Evolutionary conservation across 2,329 filamentous ascomycete genomes (phyloP), one percentile per base, ranked within the genome.

Genomic region (Orbilia oligospora): DNA sequence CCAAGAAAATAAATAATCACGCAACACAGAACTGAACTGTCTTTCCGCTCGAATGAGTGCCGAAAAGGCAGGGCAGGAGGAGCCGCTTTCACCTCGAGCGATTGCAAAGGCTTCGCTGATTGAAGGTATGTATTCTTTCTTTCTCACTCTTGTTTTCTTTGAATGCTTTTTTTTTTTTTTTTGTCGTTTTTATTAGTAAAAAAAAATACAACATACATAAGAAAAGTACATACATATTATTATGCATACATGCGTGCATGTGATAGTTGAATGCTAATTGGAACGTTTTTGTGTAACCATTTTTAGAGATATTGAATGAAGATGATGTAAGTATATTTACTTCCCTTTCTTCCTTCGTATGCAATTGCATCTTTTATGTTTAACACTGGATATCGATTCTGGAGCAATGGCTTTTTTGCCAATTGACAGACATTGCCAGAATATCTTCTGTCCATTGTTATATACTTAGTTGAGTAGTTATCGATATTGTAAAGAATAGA

Each of bases 1-100:
- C 33, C 6, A 36, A 36, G 8, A 12, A 8, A 36, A 9, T n/a
- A n/a, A n/a, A n/a, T n/a, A n/a, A n/a, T 70, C 53, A 61, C 66
- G 51, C 69, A 72, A 72, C 69, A 49, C 69, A 20, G 24, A 65
- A 36, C 33, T 36, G 8, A 36, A 4, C 6, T 5, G 5, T 36
- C 27, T 6, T 30, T 6, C 49, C 36, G 36, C 24, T 56, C 46
- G 75, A 75, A 78, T 78, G 75, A 72, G 63, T 72, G 61, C 68
- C 44, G 75, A 77, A 68, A 71, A 58, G 61, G 30, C 56, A 70
- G 75, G 63, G n/a, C 68, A 72, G 51, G 75, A 78, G 75, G 75
- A 78, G 75, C 75, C 75, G n/a, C 68, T 72, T 55, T 78, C 75
- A 69, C 75, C 75, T 48, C 68, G 75, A 49, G 75, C 75, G 68